A percentile compares a stretch with the other conserved stretches of the same genome.
Conservation (phyloP, 2,329 filamentous ascomycete genomes). For the Ceratocystis eucalypticola region DNA sequence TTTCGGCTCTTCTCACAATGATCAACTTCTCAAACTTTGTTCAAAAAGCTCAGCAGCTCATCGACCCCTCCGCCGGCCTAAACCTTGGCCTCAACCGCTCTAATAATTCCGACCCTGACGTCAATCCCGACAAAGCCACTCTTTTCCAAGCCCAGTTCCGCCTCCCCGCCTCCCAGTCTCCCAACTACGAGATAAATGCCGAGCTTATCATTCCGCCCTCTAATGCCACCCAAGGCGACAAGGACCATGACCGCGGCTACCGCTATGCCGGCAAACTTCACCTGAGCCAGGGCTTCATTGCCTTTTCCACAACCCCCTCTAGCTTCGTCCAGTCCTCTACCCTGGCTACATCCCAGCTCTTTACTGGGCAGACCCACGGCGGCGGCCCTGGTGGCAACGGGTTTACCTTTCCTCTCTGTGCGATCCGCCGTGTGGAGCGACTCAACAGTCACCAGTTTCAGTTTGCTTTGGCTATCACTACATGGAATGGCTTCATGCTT, state of each 20-base stretch:
- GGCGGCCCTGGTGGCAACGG: constrained; percentile 89
- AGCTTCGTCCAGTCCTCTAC: constrained; percentile 75
- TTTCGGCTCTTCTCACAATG: constrained; percentile 31
- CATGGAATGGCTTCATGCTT: constrained; percentile 67
- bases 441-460: constrained; percentile 83
- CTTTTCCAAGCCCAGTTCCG: constrained; percentile 96
- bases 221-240: constrained; percentile 53
- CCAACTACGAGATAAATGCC: constrained; percentile 89
- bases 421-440: constrained; percentile 81
- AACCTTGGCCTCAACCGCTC: constrained; percentile 27
- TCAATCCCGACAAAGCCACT: constrained; percentile 75
- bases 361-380: constrained; percentile 85
- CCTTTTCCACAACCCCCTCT: constrained; percentile 86
- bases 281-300: constrained; percentile 85
- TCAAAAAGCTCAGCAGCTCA: constrained; percentile 88
- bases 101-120: constrained; percentile 58
- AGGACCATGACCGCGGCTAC: constrained; percentile 59
- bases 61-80: constrained; percentile 71
- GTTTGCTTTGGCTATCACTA: constrained; percentile 89
- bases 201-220: constrained; percentile 77
- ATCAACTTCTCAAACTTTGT: constrained; percentile 64
- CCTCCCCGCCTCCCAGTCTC: constrained; percentile 80
- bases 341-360: constrained; percentile 64
- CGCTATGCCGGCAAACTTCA: constrained; percentile 89
- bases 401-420: constrained; percentile 85